phyloP scores from a whole-genome alignment of 768 basidiomycete genomes.

The Lactifluus volemus region DNA sequence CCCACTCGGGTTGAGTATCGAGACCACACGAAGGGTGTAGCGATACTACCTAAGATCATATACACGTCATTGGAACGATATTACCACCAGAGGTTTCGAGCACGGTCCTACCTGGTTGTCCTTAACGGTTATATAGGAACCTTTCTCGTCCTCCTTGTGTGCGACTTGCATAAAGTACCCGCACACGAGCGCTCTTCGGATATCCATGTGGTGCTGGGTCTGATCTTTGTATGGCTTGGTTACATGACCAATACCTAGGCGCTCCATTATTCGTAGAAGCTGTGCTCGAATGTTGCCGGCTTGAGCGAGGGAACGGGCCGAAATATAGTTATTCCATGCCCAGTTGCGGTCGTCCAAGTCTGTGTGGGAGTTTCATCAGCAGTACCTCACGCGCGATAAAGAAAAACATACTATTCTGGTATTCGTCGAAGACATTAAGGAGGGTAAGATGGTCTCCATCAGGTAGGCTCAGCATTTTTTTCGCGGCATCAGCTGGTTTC shows the following conservation, averaged over 20 bases:
- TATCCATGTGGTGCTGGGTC: conserved; percentile 46
- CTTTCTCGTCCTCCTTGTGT: conserved; percentile 88
- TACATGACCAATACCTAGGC: conserved; percentile 69
- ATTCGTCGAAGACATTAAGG: conserved; percentile 93
- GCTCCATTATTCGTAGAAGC: conserved; percentile 86
- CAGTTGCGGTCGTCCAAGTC: conserved; percentile 63
- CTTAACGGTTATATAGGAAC: conserved; percentile 79
- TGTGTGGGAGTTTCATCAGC: background rate
- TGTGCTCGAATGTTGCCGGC: conserved; percentile 92
- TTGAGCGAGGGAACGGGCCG: conserved; percentile 71
- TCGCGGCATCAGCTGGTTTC: conserved; percentile 89
- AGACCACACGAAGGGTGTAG: conserved; percentile 86
- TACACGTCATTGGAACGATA: background rate
- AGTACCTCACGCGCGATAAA: background rate
- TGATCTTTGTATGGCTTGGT: conserved; percentile 53
- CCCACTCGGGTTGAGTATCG: conserved; percentile 85
- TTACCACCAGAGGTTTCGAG: background rate
- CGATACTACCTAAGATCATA: conserved; percentile 42
- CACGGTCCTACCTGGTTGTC: conserved; percentile 77
- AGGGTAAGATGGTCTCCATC: conserved; percentile 95
- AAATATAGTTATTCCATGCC: conserved; percentile 88
- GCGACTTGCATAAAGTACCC: conserved; percentile 99
- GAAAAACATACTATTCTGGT: conserved; percentile 56
- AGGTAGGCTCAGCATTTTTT: conserved; percentile 79
- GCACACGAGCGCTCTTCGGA: conserved; percentile 76